Conservation (phyloP, 176 grass and related monocot species). For the Oryza officinalis region DNA sequence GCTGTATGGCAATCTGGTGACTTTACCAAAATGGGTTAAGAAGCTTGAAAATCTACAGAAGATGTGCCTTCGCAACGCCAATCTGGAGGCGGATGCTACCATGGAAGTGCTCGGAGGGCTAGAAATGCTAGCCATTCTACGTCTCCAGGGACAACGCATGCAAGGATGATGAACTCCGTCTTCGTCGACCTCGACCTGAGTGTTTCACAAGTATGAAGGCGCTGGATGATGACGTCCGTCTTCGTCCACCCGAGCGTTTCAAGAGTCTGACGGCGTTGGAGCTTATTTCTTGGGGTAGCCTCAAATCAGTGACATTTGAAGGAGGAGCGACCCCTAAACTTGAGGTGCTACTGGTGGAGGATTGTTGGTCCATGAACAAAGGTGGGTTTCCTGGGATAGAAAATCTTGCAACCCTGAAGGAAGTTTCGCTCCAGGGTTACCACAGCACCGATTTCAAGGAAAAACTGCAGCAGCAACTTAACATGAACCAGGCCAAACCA, state of each 20-base stretch:
- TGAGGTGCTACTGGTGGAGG: not conserved
- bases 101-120: not conserved
- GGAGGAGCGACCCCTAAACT: not conserved
- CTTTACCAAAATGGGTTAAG: not conserved
- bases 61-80: not conserved
- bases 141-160: not conserved
- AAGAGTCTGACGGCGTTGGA: not conserved
- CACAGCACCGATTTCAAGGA: not conserved
- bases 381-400: not conserved
- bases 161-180: too few species aligned
- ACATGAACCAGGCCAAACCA: not conserved
- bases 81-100: not conserved
- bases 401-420: not conserved
- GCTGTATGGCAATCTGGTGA: not conserved
- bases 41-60: not conserved
- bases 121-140: not conserved
- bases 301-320: not conserved
- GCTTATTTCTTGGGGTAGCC: rapidly evolving
- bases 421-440: not conserved
- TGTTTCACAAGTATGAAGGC: too few species aligned
- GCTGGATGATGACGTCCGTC: too few species aligned
- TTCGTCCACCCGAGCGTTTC: too few species aligned
- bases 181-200: too few species aligned
- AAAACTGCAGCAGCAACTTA: not conserved
- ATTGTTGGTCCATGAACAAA: rapidly evolving